phyloP scores from a whole-genome alignment of 176 grass and related monocot genomes.

The Stipa capillata region DNA sequence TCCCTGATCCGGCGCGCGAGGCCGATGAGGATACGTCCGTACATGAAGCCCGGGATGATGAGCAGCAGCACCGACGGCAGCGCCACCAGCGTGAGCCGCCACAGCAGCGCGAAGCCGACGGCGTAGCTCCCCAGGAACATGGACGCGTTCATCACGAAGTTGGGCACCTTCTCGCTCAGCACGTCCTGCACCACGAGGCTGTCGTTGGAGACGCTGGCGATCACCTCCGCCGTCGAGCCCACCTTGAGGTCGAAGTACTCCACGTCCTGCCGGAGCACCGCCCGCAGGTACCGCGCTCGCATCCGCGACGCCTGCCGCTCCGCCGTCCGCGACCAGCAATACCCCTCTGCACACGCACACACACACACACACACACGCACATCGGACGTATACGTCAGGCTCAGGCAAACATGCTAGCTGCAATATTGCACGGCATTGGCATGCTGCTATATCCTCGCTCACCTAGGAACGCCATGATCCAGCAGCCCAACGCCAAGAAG shows the following conservation, averaged over 20 bases:
- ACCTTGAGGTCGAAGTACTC: conserved; percentile 87
- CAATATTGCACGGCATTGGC: too few relatives aligned
- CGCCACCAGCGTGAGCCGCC: conserved; percentile 63
- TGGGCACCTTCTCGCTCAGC: conserved; percentile 74
- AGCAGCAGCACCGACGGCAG: conserved; percentile 56
- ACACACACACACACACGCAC: too few relatives aligned
- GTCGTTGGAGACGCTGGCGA: conserved; percentile 77
- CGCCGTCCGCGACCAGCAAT: conserved; percentile 71
- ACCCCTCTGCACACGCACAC: conserved; percentile 43
- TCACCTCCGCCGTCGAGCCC: conserved; percentile 57
- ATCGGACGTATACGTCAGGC: too few relatives aligned
- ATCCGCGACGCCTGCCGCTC: conserved; percentile 75
- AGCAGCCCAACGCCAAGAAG: conserved; percentile 46
- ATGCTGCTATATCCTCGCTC: not conserved
- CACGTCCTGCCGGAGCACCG: conserved; percentile 75
- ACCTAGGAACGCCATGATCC: conserved; percentile 78
- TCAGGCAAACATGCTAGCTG: too few relatives aligned
- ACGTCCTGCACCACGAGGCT: conserved; percentile 72
- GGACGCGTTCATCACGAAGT: conserved; percentile 64
- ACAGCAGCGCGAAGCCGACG: conserved; percentile 46
- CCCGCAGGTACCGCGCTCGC: conserved; percentile 58
- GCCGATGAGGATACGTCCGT: conserved; percentile 54
- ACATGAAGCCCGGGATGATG: conserved; percentile 66
- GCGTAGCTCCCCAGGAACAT: conserved; percentile 59
- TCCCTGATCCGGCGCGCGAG: conserved; percentile 49